These are phyloP conservation scores for Vararia minispora DNA, from an alignment of 768 basidiomycete species.

Conservation along the genomic window DNA sequence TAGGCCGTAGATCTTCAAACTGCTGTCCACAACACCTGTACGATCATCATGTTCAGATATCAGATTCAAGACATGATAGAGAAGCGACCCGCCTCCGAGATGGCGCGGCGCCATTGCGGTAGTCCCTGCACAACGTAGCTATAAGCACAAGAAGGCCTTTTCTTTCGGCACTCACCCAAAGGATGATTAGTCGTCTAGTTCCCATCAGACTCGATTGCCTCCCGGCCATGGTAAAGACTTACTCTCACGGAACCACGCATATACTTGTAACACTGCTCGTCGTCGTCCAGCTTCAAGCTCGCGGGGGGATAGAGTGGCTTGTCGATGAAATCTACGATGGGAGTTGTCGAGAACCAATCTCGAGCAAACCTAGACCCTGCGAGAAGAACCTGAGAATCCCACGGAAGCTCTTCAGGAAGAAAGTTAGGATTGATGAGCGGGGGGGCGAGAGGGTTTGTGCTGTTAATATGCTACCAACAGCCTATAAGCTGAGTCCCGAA, in stretches of 20 bases:
- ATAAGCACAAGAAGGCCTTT: not conserved
- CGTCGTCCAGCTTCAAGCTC: conserved; percentile 2
- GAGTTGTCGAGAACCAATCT: conserved; percentile 10
- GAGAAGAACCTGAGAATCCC: conserved; percentile 11
- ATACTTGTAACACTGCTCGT: conserved; percentile 10
- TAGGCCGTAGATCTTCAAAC: conserved; percentile 10
- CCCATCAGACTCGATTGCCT: not conserved
- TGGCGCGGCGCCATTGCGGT: conserved; percentile 12
- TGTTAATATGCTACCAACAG: conserved; percentile 10
- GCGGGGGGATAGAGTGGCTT: conserved; percentile 8
- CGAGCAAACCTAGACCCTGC: conserved; percentile 9
- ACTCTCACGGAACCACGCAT: conserved; percentile 9
- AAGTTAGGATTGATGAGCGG: conserved; percentile 10
- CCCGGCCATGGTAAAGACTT: not conserved
- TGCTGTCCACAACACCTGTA: conserved; percentile 10
- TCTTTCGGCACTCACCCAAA: conserved; percentile 1
- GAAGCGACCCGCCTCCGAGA: conserved; percentile 5
- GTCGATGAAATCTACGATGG: conserved; percentile 5
- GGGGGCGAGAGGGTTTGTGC: conserved; percentile 3
- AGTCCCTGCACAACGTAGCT: conserved; percentile 1
- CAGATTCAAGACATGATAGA: not conserved
- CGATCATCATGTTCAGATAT: not conserved
- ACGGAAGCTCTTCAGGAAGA: conserved; percentile 7
- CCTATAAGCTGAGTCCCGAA: not conserved
- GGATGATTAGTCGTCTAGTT: conserved; percentile 12